These are phyloP conservation scores for Alternaria gaisen DNA, from an alignment of 2,329 filamentous ascomycete genomes.

Conservation along the genomic window DNA sequence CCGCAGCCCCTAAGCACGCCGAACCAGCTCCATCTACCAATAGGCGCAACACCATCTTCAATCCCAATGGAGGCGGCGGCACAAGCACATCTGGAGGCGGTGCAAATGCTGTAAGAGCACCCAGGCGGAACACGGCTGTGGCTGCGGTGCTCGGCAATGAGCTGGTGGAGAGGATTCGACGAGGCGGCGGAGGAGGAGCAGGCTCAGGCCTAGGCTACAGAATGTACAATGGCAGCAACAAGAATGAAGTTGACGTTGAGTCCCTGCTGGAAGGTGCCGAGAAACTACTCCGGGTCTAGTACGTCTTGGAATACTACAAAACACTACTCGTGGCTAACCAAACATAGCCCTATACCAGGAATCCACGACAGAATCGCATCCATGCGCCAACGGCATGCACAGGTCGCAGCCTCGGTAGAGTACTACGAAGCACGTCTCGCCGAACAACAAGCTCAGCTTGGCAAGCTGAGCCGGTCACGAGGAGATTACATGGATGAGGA, in stretches of 20 bases:
- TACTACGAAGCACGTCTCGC: conserved; percentile 84
- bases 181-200: conserved; percentile 64
- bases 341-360: conserved; percentile 72
- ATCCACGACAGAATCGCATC: conserved; percentile 78
- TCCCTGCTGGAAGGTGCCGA: conserved; percentile 85
- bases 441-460: conserved; percentile 77
- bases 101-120: conserved; percentile 60
- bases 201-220: conserved; percentile 57
- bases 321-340: conserved; percentile 14
- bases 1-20: conserved; percentile 57
- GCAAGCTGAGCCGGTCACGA: conserved; percentile 71
- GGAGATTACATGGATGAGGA: conserved; percentile 67
- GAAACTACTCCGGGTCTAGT: conserved; percentile 89
- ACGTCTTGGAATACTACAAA: conserved; percentile 37
- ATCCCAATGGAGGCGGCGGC: conserved; percentile 41
- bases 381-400: conserved; percentile 74
- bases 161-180: conserved; percentile 80
- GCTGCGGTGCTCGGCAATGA: conserved; percentile 88
- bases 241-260: conserved; percentile 84
- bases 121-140: conserved; percentile 81
- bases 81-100: conserved; percentile 49
- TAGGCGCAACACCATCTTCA: conserved; percentile 61
- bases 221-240: conserved; percentile 56
- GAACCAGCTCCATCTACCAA: conserved; percentile 53
- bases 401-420: conserved; percentile 76